Evolutionary conservation across 805 yeast species (phyloP), one percentile per base, ranked within the genome.

Genomic region (Lachancea dasiensis): DNA sequence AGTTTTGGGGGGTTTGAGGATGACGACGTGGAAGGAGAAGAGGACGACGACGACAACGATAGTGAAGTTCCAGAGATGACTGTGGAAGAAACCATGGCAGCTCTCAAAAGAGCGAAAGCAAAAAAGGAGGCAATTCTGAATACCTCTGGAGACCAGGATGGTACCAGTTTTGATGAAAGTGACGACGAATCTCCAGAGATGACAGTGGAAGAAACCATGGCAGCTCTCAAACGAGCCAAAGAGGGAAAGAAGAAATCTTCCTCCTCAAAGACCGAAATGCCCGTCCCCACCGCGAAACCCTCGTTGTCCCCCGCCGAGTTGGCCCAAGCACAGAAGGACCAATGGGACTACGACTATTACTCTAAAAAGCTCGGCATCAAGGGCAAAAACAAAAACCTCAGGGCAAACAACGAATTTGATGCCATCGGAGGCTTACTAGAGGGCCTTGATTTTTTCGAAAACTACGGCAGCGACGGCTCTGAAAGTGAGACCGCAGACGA

Each of bases 351-450:
- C 62, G 76, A 72, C 29, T 86, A 81, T 53, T 89, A 86, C 57
- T 89, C 96, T 3, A 81, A 81, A 45, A 80, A 83, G 51, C 66
- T 89, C 7, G 94, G 94, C 1, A 57, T 84, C 48, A 77, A 77
- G 46, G 74, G 77, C 0, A 70, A 69, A 38, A 68, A 67, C 11
- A 64, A 81, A 32, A 61, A 69, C 26, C 73, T 72, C 45, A 58
- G 37, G 29, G 65, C 65, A 3, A 54, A 54, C 3, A 79, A 71
- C 27, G 86, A 77, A 10, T 83, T 81, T 52, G 95, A 86, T 59
- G 73, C 80, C 2, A 67, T 87, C 33, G 95, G 84, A 31, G 94
- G 87, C n/a, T 56, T 87, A 16, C 63, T 87, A 4, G 95, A 85
- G 37, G 95, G 89, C 19, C 48, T 67, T 29, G 70, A 65, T 43